These are phyloP conservation scores for Endotrypanum monterogeii DNA, from an alignment of 208 protist genomes.

Conservation along the genomic window DNA sequence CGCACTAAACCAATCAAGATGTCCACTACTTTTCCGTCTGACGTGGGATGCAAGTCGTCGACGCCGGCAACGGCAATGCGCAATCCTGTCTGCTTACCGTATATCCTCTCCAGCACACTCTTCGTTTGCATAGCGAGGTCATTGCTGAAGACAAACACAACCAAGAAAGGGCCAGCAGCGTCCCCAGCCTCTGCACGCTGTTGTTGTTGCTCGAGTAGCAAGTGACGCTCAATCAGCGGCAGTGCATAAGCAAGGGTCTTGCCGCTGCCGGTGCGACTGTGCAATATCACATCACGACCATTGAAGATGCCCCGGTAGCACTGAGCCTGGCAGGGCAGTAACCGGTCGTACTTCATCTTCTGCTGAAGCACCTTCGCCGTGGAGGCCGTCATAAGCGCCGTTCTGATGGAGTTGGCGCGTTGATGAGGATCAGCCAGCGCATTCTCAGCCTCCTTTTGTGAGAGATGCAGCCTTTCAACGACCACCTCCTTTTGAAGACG, in stretches of 20 bases:
- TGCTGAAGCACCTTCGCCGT: slow-evolving; percentile 55
- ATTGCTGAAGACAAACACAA: slow-evolving; percentile 90
- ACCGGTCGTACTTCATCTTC: slow-evolving; percentile 57
- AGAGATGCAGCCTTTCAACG: slow-evolving; percentile 29
- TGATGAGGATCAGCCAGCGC: slow-evolving; percentile 29
- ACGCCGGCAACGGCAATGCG: slow-evolving; percentile 71
- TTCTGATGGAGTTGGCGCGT: slow-evolving; percentile 26
- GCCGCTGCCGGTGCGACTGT: slow-evolving; percentile 94
- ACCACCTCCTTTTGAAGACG: slow-evolving; percentile 61
- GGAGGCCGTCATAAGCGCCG: slow-evolving; percentile 65
- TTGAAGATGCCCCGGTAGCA: slow-evolving; percentile 89
- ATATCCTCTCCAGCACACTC: slow-evolving; percentile 70
- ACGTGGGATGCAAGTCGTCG: slow-evolving; percentile 40
- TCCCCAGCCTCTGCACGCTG: neutral
- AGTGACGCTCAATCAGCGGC: slow-evolving; percentile 91
- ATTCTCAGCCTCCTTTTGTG: slow-evolving; percentile 22
- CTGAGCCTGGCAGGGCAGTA: slow-evolving; percentile 86
- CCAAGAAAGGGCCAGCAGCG: slow-evolving; percentile 61
- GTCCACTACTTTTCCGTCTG: slow-evolving; percentile 29
- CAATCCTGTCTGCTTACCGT: slow-evolving; percentile 45
- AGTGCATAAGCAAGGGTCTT: slow-evolving; percentile 99
- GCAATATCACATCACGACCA: slow-evolving; percentile 89
- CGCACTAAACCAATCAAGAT: slow-evolving; percentile 81
- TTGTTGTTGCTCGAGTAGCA: slow-evolving; percentile 48
- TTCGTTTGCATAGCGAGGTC: slow-evolving; percentile 88